Evolutionary conservation across 352 stramenopile species (phyloP).

Genomic region (Pythium apleroticum): DNA sequence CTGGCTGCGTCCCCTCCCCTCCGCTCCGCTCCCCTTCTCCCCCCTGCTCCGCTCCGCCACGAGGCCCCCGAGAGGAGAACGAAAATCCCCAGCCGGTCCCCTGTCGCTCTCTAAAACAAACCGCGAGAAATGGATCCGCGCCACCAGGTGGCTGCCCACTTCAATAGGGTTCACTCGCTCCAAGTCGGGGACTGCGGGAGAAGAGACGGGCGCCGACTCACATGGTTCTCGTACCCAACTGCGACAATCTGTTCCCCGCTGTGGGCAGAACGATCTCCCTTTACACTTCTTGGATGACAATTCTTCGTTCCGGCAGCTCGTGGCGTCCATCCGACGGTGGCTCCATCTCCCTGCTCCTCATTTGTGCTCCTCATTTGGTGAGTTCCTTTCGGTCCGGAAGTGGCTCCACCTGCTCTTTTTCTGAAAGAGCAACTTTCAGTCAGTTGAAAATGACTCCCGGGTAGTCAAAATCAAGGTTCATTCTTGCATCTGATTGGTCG

Average conservation of each 20-base stretch:
- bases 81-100: neutral
- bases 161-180: conserved; percentile 24
- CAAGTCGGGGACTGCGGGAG: neutral
- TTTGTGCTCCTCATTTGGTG: no score
- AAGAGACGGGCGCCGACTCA: neutral
- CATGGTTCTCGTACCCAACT: neutral
- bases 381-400: neutral
- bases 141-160: conserved; percentile 9
- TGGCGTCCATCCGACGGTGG: neutral
- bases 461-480: neutral
- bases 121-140: neutral
- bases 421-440: neutral
- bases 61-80: neutral
- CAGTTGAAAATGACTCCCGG: conserved; percentile 22
- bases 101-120: conserved; percentile 3
- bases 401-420: neutral
- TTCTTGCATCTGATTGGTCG: conserved; percentile 10
- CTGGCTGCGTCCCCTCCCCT: neutral
- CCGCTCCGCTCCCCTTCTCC: neutral
- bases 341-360: neutral
- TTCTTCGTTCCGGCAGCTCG: neutral
- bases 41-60: neutral
- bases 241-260: neutral
- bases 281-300: neutral
- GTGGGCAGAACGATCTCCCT: no score